These are phyloP conservation scores for Hanseniaspora singularis DNA, from an alignment of 805 yeast genomes.

Conservation along the genomic window DNA sequence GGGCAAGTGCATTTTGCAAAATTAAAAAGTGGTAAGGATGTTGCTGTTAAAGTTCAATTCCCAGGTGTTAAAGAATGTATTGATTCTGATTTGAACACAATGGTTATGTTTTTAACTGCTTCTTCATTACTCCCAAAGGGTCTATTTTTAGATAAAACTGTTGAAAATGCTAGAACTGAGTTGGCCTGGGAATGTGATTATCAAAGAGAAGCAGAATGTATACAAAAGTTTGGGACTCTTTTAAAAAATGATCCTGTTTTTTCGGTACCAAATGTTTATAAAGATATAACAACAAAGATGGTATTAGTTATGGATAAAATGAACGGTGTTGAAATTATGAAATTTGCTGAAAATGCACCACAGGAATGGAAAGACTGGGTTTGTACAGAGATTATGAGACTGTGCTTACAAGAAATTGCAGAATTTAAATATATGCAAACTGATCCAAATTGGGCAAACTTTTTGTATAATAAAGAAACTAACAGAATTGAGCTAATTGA, in stretches of 20 bases:
- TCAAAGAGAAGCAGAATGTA: constrained; percentile 69
- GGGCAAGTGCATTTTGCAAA: constrained; percentile 91
- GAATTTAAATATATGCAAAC: constrained; percentile 89
- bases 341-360: constrained; percentile 47
- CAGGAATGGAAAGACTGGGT: constrained; percentile 66
- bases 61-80: constrained; percentile 93
- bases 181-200: constrained; percentile 98
- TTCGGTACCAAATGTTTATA: constrained; percentile 69
- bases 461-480: constrained; percentile 63
- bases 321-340: constrained; percentile 71
- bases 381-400: constrained; percentile 73
- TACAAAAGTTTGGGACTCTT: constrained; percentile 55
- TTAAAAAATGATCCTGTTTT: constrained; percentile 50
- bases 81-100: constrained; percentile 83
- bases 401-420: constrained; percentile 77
- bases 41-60: constrained; percentile 91
- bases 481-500: constrained; percentile 74
- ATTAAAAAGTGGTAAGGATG: constrained; percentile 52
- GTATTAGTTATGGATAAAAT: constrained; percentile 83
- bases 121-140: constrained; percentile 83
- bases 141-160: constrained; percentile 76
- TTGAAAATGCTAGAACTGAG: constrained; percentile 86
- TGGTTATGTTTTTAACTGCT: constrained; percentile 72
- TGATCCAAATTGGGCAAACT: constrained; percentile 98
- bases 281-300: constrained; percentile 64